Evolutionary conservation across 2,329 filamentous ascomycete genomes (phyloP), one percentile per base, ranked within the genome.

Genomic region (Claviceps sp.): DNA sequence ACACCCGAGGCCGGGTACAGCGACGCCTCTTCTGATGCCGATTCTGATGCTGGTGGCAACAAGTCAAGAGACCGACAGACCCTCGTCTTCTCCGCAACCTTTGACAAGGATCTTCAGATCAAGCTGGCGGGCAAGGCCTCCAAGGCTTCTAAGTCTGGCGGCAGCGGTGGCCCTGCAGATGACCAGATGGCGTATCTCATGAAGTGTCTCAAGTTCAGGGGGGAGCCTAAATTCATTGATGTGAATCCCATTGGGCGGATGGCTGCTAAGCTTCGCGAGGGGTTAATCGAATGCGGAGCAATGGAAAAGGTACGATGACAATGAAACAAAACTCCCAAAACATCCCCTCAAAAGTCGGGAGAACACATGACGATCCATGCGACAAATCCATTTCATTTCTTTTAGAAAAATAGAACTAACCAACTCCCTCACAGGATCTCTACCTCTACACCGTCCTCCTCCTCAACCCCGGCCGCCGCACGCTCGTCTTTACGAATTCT

Each of bases 41-140:
- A 14, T 13, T 50, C 48, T 2, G 70, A 70, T 0, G 67, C 69
- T 4, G 70, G 74, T 3, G 72, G 76, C 9, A 67, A 72, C 0
- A 61, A 63, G 72, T 41, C 62, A 77, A 63, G 72, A 43, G 62
- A 77, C 16, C 74, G 91, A 42, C 93, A 98, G 64, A 97, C 90
- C 0, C 77, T 98, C 0, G 89, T 98, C 20, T 98, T 98, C 67
- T 97, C 93, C 0, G 93, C 93, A 0, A 98, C 93, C 0, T 95
- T 98, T 66, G 87, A 95, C 64, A 91, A 90, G 62, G 84, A 84
- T 0, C 71, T 98, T 34, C 91, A 97, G 64, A 87, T 91, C 60
- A 97, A 96, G 66, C 76, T 98, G 13, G 82, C 87, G 1, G 86
- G 88, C 26, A 94, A 89, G 65, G 75, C 78, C 30, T 11, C 30